phyloP scores from a whole-genome alignment of 257 asterid genomes.

The Solanum megistacrolobum region DNA sequence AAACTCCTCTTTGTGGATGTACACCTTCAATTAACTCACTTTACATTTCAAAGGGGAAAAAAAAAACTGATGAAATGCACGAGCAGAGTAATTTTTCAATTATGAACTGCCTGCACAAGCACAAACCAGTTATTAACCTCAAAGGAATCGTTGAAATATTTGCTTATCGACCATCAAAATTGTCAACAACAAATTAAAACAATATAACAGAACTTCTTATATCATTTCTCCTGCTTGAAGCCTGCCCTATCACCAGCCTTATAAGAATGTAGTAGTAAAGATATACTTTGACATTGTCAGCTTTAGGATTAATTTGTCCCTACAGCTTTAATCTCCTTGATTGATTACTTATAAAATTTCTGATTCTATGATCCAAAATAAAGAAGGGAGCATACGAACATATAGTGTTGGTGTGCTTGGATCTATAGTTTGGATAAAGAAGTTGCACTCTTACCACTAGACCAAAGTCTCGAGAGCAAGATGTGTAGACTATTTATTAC shows the following conservation, averaged over 20 bases:
- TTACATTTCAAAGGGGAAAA: neutral
- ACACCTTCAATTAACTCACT: neutral
- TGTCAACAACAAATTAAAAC: neutral
- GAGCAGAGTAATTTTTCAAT: neutral
- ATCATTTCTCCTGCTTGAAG: neutral
- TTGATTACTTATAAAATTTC: neutral
- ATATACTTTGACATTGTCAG: neutral
- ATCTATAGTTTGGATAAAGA: neutral
- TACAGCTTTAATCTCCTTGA: neutral
- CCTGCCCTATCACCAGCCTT: neutral
- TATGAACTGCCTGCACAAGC: neutral
- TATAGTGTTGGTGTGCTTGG: neutral
- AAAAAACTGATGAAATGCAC: neutral
- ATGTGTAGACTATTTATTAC: neutral
- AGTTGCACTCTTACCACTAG: neutral
- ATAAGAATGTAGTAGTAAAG: neutral
- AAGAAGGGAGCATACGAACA: neutral
- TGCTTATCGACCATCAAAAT: neutral
- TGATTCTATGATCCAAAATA: neutral
- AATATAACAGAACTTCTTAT: neutral
- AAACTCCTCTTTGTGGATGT: neutral
- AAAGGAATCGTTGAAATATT: neutral
- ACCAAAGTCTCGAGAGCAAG: neutral
- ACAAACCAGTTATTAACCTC: neutral
- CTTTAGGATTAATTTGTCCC: neutral